phyloP scores from a whole-genome alignment of 1,284 basidiomycete species.

The Salmacisia buchloeana region DNA sequence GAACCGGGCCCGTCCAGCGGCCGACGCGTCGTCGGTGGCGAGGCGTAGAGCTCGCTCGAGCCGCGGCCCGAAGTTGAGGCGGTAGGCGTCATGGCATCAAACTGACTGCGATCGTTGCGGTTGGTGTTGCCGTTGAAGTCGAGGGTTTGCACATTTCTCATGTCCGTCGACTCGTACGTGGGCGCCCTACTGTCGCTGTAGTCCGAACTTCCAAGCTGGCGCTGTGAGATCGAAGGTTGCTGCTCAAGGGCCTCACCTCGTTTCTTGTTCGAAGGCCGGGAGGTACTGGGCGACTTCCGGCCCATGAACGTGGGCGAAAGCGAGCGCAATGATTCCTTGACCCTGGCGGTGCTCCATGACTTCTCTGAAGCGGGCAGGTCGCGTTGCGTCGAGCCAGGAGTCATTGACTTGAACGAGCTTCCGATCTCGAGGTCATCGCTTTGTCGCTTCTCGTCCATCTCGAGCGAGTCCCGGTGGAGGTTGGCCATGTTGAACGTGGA shows the following conservation, averaged over 20 bases:
- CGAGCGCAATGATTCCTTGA: neutral
- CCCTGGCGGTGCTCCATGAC: neutral
- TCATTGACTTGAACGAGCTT: neutral
- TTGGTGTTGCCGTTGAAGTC: neutral
- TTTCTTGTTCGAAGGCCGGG: neutral
- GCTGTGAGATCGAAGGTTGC: neutral
- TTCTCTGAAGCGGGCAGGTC: neutral
- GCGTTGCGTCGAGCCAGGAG: neutral
- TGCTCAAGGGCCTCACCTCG: neutral
- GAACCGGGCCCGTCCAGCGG: neutral
- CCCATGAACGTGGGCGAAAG: neutral
- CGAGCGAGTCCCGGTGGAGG: neutral
- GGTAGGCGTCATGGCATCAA: too few relatives aligned
- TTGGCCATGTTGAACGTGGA: conserved; percentile 5
- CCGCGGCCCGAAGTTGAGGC: neutral
- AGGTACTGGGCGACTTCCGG: neutral
- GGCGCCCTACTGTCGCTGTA: neutral
- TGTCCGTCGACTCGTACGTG: too few relatives aligned
- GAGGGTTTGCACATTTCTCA: neutral
- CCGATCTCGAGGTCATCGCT: neutral
- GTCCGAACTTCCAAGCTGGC: neutral
- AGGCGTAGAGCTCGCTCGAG: neutral
- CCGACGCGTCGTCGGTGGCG: neutral
- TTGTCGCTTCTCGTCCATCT: conserved; percentile 5
- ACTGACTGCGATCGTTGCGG: neutral